phyloP scores from a whole-genome alignment of 768 basidiomycete species.

The Ephemerocybe angulata region DNA sequence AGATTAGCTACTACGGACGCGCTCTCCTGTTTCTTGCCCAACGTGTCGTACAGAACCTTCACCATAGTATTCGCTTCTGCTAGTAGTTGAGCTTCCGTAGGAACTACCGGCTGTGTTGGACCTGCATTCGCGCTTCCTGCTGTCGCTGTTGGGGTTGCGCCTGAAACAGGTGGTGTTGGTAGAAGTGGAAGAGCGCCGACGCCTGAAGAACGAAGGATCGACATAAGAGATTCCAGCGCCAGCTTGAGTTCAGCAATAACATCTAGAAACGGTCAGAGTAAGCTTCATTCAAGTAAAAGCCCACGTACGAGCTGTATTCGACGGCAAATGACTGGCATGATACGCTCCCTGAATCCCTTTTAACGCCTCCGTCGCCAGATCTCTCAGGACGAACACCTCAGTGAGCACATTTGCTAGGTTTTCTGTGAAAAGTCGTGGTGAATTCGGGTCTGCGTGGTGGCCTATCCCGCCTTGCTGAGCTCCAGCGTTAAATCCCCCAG shows the following conservation, averaged over 20 bases:
- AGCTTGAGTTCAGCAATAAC: constrained; percentile 51
- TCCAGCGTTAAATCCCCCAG: too few relatives aligned
- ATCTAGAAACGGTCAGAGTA: constrained; percentile 28
- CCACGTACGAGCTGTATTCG: constrained; percentile 50
- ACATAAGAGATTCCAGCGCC: constrained; percentile 40
- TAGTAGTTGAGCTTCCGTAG: constrained; percentile 46
- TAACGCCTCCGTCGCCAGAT: constrained; percentile 45
- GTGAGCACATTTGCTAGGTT: constrained; percentile 48
- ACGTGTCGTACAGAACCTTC: constrained; percentile 45
- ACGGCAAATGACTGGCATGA: constrained; percentile 48
- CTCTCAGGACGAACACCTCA: constrained; percentile 47
- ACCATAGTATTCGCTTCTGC: constrained; percentile 39
- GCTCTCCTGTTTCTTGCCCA: constrained; percentile 54
- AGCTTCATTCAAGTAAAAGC: background rate
- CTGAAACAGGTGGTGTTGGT: constrained; percentile 18
- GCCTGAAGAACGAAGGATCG: constrained; percentile 54
- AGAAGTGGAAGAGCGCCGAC: constrained; percentile 62
- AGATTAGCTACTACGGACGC: constrained; percentile 47
- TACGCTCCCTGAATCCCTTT: constrained; percentile 60
- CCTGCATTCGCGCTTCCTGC: background rate
- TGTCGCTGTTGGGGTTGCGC: background rate
- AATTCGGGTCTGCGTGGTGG: constrained; percentile 60
- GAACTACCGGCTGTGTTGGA: constrained; percentile 12
- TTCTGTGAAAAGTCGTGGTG: constrained; percentile 59
- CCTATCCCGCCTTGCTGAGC: too few relatives aligned